Base-by-base conservation (phyloP, 805 yeast genomes). In the Metschnikowia lachancei region DNA sequence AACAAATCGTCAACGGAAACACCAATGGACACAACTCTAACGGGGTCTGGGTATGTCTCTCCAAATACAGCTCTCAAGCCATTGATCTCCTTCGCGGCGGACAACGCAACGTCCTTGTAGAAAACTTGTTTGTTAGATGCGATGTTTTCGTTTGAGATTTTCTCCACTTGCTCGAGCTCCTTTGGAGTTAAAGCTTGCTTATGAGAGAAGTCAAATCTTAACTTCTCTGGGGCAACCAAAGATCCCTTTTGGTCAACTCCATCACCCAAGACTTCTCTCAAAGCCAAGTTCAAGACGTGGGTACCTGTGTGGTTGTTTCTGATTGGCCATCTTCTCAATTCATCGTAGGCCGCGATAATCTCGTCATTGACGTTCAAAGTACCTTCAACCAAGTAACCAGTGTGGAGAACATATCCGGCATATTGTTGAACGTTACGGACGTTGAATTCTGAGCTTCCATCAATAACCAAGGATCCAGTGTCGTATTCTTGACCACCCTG, bases 401-500 rank as follows among this genome's bases (percentile, higher is more conserved):
- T 92, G 65, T 94, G 99, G 65, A 94, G 81, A 20, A 94, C 96
- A 61, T 87, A 94, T 49, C 99, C 99, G 50, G 86, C 97, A 63
- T 90, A 94, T 36, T 76, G 75, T 73, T 94, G 99, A 41, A 90
- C 97, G 62, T 94, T 90, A 54, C 83, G 85, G 49, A 94, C 98
- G 49, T 81, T 82, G 69, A 94, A 92, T 66, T 92, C 96, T 46
- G 91, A 76, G 56, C 70, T 70, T 38, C 95, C 97, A 63, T 91
- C 97, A 60, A 89, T 82, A 42, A 89, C 91, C 54, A 94, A 77
- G 67, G 81, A 85, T 70, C 99, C 99, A 36, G 95, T 86, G 66
- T 94, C 99, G 62, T 78, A 85, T 69, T 90, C 97, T 76, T 94
- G 99, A 63, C 99, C 99, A 81, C 99, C 99, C 70, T 88, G 95